Percentiles rank a stretch among this genome's conserved stretches.
These are phyloP conservation scores for Mercurialis annua DNA, from an alignment of 345 rosid genomes.

Conservation along the genomic window DNA sequence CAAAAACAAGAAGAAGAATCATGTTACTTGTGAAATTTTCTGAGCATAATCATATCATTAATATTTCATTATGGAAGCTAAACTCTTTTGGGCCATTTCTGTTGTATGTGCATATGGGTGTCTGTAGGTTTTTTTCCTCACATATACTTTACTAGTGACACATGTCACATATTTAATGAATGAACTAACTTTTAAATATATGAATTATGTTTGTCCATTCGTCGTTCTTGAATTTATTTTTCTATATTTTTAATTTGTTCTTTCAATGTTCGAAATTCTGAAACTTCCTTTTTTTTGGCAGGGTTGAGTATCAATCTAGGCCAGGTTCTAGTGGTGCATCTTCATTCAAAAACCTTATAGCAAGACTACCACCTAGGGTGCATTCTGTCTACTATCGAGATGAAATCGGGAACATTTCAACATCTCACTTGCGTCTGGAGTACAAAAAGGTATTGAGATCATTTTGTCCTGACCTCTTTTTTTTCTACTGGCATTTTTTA, in stretches of 20 bases:
- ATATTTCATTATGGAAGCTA: neutral
- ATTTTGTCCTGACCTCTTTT: neutral
- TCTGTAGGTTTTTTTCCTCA: neutral
- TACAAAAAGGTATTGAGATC: constrained; percentile 42
- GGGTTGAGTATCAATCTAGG: constrained; percentile 93
- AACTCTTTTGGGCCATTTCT: neutral
- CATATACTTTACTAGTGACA: neutral
- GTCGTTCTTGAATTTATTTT: neutral
- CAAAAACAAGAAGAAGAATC: too few species aligned
- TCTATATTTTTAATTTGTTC: neutral
- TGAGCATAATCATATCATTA: neutral
- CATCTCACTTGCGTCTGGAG: constrained; percentile 77
- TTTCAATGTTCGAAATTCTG: neutral
- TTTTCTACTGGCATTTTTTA: neutral
- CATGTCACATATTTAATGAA: neutral
- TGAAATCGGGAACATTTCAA: constrained; percentile 88
- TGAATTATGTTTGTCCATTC: neutral
- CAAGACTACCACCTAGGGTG: constrained; percentile 85
- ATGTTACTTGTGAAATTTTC: neutral
- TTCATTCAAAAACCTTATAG: constrained; percentile 79
- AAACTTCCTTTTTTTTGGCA: constrained; percentile 43
- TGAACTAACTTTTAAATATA: neutral
- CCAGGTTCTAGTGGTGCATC: constrained; percentile 59
- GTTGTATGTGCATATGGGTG: neutral
- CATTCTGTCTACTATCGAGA: constrained; percentile 97